These are phyloP conservation scores for Massariosphaeria phaeospora DNA, from an alignment of 495 filamentous ascomycete species.

Conservation along the genomic window DNA sequence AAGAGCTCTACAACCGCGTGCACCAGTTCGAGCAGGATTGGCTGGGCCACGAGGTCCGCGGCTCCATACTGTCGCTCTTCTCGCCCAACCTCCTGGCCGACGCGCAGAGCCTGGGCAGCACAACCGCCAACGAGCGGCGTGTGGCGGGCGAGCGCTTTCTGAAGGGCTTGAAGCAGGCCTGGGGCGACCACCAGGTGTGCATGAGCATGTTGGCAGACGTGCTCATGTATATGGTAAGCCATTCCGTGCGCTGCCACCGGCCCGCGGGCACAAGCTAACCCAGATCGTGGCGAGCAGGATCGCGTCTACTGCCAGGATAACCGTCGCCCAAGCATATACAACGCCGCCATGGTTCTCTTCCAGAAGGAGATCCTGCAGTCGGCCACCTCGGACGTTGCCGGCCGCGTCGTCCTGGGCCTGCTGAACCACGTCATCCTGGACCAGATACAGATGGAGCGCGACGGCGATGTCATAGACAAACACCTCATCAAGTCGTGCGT, in stretches of 20 bases:
- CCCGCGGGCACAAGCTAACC: no score
- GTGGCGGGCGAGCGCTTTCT: slow-evolving; percentile 80
- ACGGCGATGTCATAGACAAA: slow-evolving; percentile 84
- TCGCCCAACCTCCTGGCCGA: slow-evolving; percentile 50
- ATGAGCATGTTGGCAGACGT: slow-evolving; percentile 99
- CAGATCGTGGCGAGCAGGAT: no score
- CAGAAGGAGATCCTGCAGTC: slow-evolving; percentile 72
- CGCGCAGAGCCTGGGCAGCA: slow-evolving; percentile 34
- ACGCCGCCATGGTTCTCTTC: slow-evolving; percentile 78
- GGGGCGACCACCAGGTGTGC: slow-evolving; percentile 82
- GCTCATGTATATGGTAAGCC: slow-evolving; percentile 87
- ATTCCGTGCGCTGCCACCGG: no score
- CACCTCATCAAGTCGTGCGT: slow-evolving; percentile 74
- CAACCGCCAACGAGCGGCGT: slow-evolving; percentile 68
- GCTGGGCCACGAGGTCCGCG: slow-evolving; percentile 65
- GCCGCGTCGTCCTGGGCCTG: slow-evolving; percentile 56
- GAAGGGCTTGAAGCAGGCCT: slow-evolving; percentile 65
- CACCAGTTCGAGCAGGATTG: slow-evolving; percentile 73
- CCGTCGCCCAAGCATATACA: slow-evolving; percentile 71
- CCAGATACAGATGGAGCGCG: slow-evolving; percentile 85
- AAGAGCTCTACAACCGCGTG: slow-evolving; percentile 73
- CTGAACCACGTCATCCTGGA: slow-evolving; percentile 80
- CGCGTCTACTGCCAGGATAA: slow-evolving; percentile 70
- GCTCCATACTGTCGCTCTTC: slow-evolving; percentile 57
- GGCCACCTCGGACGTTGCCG: slow-evolving; percentile 44